Evolutionary conservation across 2,329 filamentous ascomycete genomes (phyloP).

Genomic region (Alternaria consortialis): DNA sequence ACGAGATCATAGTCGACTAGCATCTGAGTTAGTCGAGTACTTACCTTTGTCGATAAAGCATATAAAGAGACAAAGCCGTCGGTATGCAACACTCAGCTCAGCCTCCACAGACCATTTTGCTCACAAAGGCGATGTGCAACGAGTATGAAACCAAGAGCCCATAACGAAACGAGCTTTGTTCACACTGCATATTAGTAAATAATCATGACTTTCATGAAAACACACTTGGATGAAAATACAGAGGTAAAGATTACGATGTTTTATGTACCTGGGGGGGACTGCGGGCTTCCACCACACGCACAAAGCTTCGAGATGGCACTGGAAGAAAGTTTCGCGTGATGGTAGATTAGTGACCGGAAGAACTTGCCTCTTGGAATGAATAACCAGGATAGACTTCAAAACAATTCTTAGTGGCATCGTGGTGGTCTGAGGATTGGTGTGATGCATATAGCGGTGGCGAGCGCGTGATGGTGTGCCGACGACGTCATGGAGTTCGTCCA

Average conservation of each 20-base stretch:
- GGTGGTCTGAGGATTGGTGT: constrained; percentile 8
- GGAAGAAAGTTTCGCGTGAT: not conserved
- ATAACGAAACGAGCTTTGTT: not conserved
- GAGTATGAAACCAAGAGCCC: not conserved
- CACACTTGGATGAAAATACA: not conserved
- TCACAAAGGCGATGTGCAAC: not conserved
- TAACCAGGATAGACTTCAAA: not conserved
- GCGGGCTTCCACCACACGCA: constrained; percentile 19
- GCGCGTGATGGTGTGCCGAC: constrained; percentile 18
- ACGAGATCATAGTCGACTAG: not conserved
- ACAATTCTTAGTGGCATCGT: not conserved
- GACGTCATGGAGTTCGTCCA: constrained; percentile 16
- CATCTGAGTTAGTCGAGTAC: not conserved
- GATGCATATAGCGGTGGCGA: constrained; percentile 14
- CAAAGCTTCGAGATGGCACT: constrained; percentile 13
- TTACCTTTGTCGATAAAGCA: not conserved
- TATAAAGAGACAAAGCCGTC: not conserved
- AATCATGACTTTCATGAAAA: not conserved
- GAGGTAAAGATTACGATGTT: not conserved
- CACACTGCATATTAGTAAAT: not conserved
- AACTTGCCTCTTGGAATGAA: not conserved
- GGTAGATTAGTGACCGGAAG: constrained; percentile 5
- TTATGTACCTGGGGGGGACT: not conserved
- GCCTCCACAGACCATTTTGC: not conserved
- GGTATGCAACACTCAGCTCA: not conserved